Percentiles rank a stretch among this genome's conserved stretches.
Evolutionary conservation across 371 early-diverging fungal species (phyloP).

Genomic region (Mortierella sp.): DNA sequence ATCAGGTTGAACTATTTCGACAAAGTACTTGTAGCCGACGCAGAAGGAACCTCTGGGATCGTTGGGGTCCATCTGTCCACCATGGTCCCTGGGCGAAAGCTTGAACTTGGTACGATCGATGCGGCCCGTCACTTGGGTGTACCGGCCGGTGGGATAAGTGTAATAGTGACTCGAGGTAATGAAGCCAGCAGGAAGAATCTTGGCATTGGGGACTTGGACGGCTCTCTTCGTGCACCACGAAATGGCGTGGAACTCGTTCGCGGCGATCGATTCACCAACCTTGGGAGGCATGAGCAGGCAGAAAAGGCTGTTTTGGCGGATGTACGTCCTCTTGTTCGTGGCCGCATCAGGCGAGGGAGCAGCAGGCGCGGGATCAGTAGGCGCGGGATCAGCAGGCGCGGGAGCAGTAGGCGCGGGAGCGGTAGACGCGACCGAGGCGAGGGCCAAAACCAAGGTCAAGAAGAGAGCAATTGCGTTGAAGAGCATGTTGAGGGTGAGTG

Average conservation of each 20-base stretch:
- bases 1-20: constrained; percentile 66
- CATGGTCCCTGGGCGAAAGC: constrained; percentile 58
- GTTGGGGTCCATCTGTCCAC: constrained; percentile 65
- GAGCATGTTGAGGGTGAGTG: too few relatives aligned
- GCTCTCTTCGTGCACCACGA: constrained; percentile 63
- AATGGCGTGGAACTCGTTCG: constrained; percentile 61
- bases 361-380: constrained; percentile 1
- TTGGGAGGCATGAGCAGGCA: constrained; percentile 68
- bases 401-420: too few relatives aligned
- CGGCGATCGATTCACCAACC: constrained; percentile 56
- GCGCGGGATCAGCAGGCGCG: too few relatives aligned
- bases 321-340: constrained; percentile 42
- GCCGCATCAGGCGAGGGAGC: constrained; percentile 39
- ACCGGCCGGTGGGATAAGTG: constrained; percentile 42
- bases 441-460: too few relatives aligned
- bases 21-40: constrained; percentile 63
- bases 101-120: constrained; percentile 63
- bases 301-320: constrained; percentile 60
- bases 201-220: constrained; percentile 49
- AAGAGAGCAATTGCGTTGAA: too few relatives aligned
- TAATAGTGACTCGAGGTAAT: constrained; percentile 63
- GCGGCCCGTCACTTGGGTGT: constrained; percentile 67
- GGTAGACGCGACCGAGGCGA: too few relatives aligned
- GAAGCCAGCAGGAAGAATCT: constrained; percentile 58
- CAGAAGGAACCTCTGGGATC: constrained; percentile 62